Base-by-base conservation (phyloP, 2,329 filamentous ascomycete genomes). In the Orbilia quercus region DNA sequence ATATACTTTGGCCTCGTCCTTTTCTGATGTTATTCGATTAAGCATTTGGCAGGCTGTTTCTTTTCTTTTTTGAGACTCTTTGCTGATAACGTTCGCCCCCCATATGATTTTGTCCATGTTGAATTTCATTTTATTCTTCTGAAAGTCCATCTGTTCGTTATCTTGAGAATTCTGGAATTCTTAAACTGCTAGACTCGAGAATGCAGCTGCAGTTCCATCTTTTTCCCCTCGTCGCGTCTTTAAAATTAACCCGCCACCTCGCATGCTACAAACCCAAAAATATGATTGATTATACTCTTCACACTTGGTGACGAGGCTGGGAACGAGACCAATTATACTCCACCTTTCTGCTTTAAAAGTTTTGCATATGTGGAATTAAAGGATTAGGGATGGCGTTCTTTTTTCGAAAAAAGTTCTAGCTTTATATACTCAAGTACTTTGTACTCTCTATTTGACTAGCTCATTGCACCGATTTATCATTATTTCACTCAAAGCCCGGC, bases 11-110 rank as follows among this genome's bases (percentile, higher is more conserved):
- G n/a, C 34, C 16, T 44, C 9, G 28, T 42, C 31, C 16, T 44
- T n/a, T n/a, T n/a, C n/a, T n/a, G n/a, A n/a, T n/a, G n/a, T n/a
- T n/a, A n/a, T n/a, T n/a, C n/a, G n/a, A n/a, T n/a, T 28, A 55
- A 48, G 62, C 50, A 65, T 65, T 18, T 65, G 50, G 48, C 44
- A 57, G 50, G 62, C 45, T 64, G 66, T 58, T 31, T 48, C n/a
- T 16, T 11, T 28, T 40, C 22, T 40, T 23, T 59, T 22, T 23
- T 48, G 31, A 47, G 28, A 47, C 36, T 36, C 7, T 14, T n/a
- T n/a, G n/a, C n/a, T n/a, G n/a, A n/a, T n/a, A n/a, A n/a, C n/a
- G n/a, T n/a, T n/a, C n/a, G n/a, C n/a, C 23, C 36, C n/a, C 11
- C 20, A 58, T 22, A 1, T 12, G 7, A 28, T 25, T 20, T 25